Conservation (phyloP, 179 eudicot genomes). For the Actinidia arguta region DNA sequence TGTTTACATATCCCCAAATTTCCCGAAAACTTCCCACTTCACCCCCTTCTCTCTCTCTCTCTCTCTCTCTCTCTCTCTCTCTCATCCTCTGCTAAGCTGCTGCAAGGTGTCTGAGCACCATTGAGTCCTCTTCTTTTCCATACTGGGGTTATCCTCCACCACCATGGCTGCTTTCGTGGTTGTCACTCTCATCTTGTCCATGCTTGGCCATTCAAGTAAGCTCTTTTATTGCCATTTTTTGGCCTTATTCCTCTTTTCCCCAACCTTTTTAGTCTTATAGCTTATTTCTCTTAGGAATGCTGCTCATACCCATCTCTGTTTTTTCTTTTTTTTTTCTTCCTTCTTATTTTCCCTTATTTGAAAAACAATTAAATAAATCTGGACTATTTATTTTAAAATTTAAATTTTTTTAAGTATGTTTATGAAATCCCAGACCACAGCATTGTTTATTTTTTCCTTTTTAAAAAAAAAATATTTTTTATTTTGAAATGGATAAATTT, state of each 20-base stretch:
- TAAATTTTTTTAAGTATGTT: too few species aligned
- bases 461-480: too few species aligned
- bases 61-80: neutral
- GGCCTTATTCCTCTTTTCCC: too few species aligned
- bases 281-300: neutral
- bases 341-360: too few species aligned
- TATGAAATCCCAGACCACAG: too few species aligned
- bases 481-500: too few species aligned
- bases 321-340: neutral
- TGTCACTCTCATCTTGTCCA: slow-evolving; percentile 46
- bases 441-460: too few species aligned
- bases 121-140: neutral
- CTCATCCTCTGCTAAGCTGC: neutral
- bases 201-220: slow-evolving; percentile 68
- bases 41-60: neutral
- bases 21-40: neutral
- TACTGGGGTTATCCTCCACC: neutral
- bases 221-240: neutral
- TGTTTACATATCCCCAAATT: neutral
- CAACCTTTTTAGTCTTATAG: too few species aligned
- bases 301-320: neutral
- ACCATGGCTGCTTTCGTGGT: slow-evolving; percentile 35
- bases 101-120: neutral
- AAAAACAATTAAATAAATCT: too few species aligned
- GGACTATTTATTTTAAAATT: too few species aligned